Evolutionary conservation across 75 land plant genomes (phyloP).

Genomic region (Cunninghamia lanceolata): DNA sequence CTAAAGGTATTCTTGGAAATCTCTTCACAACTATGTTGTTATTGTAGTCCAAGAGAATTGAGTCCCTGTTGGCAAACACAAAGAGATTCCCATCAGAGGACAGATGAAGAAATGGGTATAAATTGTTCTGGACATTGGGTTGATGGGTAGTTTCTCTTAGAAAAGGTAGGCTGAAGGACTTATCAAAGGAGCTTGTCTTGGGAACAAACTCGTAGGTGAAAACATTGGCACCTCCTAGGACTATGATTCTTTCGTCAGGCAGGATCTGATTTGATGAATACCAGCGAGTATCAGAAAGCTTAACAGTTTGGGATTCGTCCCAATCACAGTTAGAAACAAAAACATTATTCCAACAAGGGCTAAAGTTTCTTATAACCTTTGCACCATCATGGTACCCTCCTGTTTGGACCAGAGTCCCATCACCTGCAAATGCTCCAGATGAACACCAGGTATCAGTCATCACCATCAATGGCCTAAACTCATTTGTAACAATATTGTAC

Average conservation of each 20-base stretch:
- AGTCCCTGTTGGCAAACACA: constrained; percentile 58
- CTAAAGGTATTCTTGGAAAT: constrained; percentile 43
- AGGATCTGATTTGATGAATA: constrained; percentile 37
- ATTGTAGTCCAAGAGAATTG: constrained; percentile 53
- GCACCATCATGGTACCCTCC: constrained; percentile 38
- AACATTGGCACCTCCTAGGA: constrained; percentile 34
- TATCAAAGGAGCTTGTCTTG: background rate
- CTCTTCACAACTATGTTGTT: constrained; percentile 20
- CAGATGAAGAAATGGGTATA: constrained; percentile 47
- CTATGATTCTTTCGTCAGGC: constrained; percentile 33
- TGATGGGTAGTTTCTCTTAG: constrained; percentile 18
- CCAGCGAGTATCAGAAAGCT: constrained; percentile 32
- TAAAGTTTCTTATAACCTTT: constrained; percentile 24
- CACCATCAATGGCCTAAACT: constrained; percentile 37
- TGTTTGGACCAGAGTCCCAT: constrained; percentile 42
- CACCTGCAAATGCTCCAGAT: constrained; percentile 33
- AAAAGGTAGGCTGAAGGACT: constrained; percentile 30
- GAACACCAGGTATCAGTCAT: constrained; percentile 51
- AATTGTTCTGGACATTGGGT: constrained; percentile 31
- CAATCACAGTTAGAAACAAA: constrained; percentile 26
- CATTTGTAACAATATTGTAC: constrained; percentile 25
- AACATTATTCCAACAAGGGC: constrained; percentile 15
- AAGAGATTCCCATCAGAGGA: constrained; percentile 47
- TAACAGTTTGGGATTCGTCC: constrained; percentile 12
- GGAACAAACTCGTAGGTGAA: constrained; percentile 47